Conservation (phyloP, 2,329 filamentous ascomycete species). For the Alternaria angustiovoidea region DNA sequence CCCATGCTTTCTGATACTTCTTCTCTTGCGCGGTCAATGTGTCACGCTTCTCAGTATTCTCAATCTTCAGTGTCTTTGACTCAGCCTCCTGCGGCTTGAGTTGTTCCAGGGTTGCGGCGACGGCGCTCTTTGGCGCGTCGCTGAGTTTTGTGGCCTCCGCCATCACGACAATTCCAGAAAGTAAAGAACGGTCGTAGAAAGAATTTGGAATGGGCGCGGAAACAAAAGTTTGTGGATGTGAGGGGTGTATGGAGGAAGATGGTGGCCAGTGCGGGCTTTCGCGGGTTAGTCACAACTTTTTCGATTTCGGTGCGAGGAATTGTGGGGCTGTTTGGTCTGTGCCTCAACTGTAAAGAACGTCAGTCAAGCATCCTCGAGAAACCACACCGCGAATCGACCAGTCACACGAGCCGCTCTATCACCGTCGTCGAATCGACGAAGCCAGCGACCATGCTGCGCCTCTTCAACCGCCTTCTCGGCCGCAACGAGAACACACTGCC, state of each 20-base stretch:
- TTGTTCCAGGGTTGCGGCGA: slow-evolving; percentile 60
- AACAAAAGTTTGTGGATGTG: slow-evolving; percentile 14
- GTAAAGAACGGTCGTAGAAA: slow-evolving; percentile 1
- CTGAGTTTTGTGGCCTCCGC: slow-evolving; percentile 41
- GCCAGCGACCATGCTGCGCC: slow-evolving; percentile 33
- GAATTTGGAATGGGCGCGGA: slow-evolving; percentile 20
- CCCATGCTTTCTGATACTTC: slow-evolving; percentile 90
- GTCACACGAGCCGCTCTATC: background rate
- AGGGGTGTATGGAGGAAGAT: background rate
- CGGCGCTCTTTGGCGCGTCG: slow-evolving; percentile 53
- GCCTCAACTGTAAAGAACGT: slow-evolving; percentile 24
- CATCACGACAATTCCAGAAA: slow-evolving; percentile 32
- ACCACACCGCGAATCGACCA: slow-evolving; percentile 7
- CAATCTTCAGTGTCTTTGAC: slow-evolving; percentile 71
- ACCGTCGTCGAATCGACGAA: slow-evolving; percentile 7
- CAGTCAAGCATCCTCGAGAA: slow-evolving; percentile 18
- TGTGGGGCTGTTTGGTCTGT: slow-evolving; percentile 5
- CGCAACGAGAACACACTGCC: slow-evolving; percentile 52
- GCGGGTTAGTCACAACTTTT: slow-evolving; percentile 28
- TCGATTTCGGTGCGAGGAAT: slow-evolving; percentile 12
- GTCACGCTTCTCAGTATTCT: slow-evolving; percentile 87
- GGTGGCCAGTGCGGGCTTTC: slow-evolving; percentile 5
- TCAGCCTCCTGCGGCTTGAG: slow-evolving; percentile 63
- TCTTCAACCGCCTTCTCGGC: slow-evolving; percentile 59
- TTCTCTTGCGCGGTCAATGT: slow-evolving; percentile 84